A percentile compares a stretch with the other conserved stretches of the same genome.
Conservation (phyloP, 164 flowering plant genomes). For the Magnolia officinalis region DNA sequence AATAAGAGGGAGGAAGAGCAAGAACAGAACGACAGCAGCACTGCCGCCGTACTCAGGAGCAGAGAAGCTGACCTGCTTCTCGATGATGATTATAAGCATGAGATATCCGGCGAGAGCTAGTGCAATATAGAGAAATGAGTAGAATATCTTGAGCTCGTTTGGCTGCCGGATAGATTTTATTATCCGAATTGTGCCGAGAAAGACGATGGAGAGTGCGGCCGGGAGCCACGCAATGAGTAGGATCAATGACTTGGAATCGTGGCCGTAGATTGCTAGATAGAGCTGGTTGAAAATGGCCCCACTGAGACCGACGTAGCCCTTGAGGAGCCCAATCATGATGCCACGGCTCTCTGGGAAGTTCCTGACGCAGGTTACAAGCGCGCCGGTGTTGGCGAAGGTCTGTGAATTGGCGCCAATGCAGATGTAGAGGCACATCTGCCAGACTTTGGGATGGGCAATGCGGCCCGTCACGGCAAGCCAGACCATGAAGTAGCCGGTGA, state of each 20-base stretch:
- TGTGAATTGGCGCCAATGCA: slow-evolving; percentile 59
- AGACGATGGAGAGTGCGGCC: slow-evolving; percentile 27
- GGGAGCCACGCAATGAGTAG: slow-evolving; percentile 35
- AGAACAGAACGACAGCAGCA: slow-evolving; percentile 15
- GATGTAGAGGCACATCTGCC: slow-evolving; percentile 68
- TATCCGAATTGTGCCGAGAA: slow-evolving; percentile 21
- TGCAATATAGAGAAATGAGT: slow-evolving; percentile 27
- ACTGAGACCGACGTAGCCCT: slow-evolving; percentile 59
- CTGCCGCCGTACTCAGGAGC: slow-evolving; percentile 12
- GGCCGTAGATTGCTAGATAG: slow-evolving; percentile 43
- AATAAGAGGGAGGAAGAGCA: slow-evolving; percentile 24
- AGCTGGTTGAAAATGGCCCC: slow-evolving; percentile 65
- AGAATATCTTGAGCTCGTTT: slow-evolving; percentile 31
- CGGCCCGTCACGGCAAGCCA: slow-evolving; percentile 54
- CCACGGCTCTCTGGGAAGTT: slow-evolving; percentile 72
- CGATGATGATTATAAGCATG: slow-evolving; percentile 29
- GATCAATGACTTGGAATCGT: slow-evolving; percentile 25
- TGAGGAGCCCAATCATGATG: slow-evolving; percentile 52
- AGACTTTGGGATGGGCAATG: slow-evolving; percentile 37
- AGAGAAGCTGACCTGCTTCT: slow-evolving; percentile 22
- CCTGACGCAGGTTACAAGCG: slow-evolving; percentile 54
- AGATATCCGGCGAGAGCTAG: slow-evolving; percentile 31
- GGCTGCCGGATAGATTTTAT: slow-evolving; percentile 21
- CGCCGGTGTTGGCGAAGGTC: slow-evolving; percentile 59
- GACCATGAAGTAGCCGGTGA: slow-evolving; percentile 61